Percentiles rank a stretch among this genome's conserved stretches.
phyloP scores from a whole-genome alignment of 164 flowering plant species.

The Tetrastigma voinierianum region DNA sequence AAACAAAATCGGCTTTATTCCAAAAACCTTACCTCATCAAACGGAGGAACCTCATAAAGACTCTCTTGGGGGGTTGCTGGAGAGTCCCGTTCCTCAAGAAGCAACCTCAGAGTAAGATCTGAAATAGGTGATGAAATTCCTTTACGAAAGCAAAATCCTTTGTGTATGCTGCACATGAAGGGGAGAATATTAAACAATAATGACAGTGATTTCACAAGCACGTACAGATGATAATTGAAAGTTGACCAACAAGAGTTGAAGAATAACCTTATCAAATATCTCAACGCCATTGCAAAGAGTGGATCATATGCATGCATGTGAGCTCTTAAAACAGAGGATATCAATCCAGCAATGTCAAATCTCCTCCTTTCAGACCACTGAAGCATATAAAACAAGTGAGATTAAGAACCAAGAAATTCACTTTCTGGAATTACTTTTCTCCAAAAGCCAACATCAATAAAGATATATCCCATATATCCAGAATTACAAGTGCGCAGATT shows the following conservation, averaged over 20 bases:
- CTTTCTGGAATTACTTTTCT: background rate
- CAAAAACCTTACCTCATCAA: conserved; percentile 80
- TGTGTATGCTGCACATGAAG: conserved; percentile 70
- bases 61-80: conserved; percentile 80
- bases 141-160: conserved; percentile 81
- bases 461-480: too few relatives aligned
- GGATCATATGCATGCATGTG: conserved; percentile 93
- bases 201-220: background rate
- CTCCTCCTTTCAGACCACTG: conserved; percentile 96
- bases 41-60: conserved; percentile 79
- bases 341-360: conserved; percentile 80
- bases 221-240: background rate
- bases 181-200: background rate
- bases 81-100: conserved; percentile 87
- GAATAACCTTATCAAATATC: conserved; percentile 90
- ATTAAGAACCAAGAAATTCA: background rate
- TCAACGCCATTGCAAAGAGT: conserved; percentile 83
- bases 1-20: background rate
- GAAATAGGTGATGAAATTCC: conserved; percentile 87
- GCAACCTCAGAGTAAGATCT: conserved; percentile 82
- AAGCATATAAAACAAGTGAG: conserved; percentile 18
- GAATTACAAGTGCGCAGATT: too few relatives aligned
- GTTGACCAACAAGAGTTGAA: conserved; percentile 1
- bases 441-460: too few relatives aligned
- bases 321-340: conserved; percentile 82